Percentiles rank a stretch among this genome's conserved stretches.
These are phyloP conservation scores for Cenchrus fungigraminus DNA, from an alignment of 176 grass and related monocot genomes.

Conservation along the genomic window DNA sequence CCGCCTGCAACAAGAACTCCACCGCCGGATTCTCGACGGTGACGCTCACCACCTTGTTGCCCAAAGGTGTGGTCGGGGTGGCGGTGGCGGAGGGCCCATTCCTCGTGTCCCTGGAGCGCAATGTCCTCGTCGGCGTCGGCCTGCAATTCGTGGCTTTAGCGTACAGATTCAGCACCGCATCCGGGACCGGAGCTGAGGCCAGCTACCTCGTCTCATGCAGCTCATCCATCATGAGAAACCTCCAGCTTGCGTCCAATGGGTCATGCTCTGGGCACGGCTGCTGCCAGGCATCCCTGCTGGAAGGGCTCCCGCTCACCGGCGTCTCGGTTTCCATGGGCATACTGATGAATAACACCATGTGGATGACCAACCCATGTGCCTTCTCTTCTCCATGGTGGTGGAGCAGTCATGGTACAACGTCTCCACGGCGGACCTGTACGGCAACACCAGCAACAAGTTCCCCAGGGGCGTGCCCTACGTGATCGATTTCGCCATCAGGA, in stretches of 20 bases:
- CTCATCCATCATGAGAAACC: not conserved
- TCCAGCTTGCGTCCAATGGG: not conserved
- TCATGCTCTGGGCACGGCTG: not conserved
- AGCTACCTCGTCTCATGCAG: not conserved
- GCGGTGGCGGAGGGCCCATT: not conserved
- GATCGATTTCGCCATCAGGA: not conserved
- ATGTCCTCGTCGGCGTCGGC: not conserved
- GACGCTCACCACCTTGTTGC: not conserved
- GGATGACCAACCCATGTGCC: not conserved
- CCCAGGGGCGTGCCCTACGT: not conserved
- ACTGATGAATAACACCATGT: not conserved
- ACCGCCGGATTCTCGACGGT: not conserved
- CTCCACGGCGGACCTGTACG: not conserved
- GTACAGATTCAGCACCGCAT: no score
- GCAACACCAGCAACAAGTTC: not conserved
- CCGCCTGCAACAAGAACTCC: not conserved
- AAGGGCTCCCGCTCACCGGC: not conserved
- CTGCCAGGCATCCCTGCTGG: not conserved
- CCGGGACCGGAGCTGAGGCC: not conserved
- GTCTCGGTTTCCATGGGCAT: not conserved
- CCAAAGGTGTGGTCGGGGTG: fast-evolving
- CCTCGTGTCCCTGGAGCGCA: not conserved
- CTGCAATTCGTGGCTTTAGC: fast-evolving
- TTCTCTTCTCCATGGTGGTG: not conserved
- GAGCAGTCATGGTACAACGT: not conserved